Conservation (phyloP, 2,329 filamentous ascomycete species). For the Tolypocladium endophyticum region DNA sequence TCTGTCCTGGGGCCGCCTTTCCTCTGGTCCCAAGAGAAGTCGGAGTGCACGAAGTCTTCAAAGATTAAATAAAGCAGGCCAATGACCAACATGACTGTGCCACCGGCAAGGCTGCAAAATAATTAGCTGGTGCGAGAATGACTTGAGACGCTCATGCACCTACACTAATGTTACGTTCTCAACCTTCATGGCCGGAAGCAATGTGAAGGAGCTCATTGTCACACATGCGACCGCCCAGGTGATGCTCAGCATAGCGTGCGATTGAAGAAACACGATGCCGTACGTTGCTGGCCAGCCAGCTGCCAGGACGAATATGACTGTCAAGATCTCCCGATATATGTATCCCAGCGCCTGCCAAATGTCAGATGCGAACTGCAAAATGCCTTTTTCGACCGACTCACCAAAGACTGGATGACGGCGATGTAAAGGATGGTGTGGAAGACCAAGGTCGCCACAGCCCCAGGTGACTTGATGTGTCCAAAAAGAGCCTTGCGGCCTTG, state of each 20-base stretch:
- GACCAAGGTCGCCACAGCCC: slow-evolving; percentile 45
- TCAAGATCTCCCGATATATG: slow-evolving; percentile 81
- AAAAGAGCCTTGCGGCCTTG: slow-evolving; percentile 61
- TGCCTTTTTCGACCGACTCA: slow-evolving; percentile 27
- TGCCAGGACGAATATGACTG: slow-evolving; percentile 64
- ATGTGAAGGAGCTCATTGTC: slow-evolving; percentile 81
- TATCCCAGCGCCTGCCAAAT: slow-evolving; percentile 69
- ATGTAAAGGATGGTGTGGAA: slow-evolving; percentile 60
- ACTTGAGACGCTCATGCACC: slow-evolving; percentile 15
- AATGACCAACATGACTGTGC: slow-evolving; percentile 63
- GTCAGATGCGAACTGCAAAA: slow-evolving; percentile 3
- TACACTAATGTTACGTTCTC: slow-evolving; percentile 71
- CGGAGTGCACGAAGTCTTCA: slow-evolving; percentile 51
- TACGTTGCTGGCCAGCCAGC: slow-evolving; percentile 70
- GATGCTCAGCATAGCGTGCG: slow-evolving; percentile 51
- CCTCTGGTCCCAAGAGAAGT: slow-evolving; percentile 21
- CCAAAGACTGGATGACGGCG: slow-evolving; percentile 67
- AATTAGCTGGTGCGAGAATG: slow-evolving; percentile 3
- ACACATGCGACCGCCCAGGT: slow-evolving; percentile 71
- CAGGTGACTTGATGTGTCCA: slow-evolving; percentile 51
- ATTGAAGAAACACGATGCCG: slow-evolving; percentile 59
- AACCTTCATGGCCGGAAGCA: slow-evolving; percentile 76
- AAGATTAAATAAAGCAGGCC: slow-evolving; percentile 72
- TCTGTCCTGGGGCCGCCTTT: slow-evolving; percentile 18
- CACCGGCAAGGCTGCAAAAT: slow-evolving; percentile 55